These are phyloP conservation scores for Cercospora sp. DNA, from an alignment of 2,329 filamentous ascomycete genomes.

Conservation along the genomic window DNA sequence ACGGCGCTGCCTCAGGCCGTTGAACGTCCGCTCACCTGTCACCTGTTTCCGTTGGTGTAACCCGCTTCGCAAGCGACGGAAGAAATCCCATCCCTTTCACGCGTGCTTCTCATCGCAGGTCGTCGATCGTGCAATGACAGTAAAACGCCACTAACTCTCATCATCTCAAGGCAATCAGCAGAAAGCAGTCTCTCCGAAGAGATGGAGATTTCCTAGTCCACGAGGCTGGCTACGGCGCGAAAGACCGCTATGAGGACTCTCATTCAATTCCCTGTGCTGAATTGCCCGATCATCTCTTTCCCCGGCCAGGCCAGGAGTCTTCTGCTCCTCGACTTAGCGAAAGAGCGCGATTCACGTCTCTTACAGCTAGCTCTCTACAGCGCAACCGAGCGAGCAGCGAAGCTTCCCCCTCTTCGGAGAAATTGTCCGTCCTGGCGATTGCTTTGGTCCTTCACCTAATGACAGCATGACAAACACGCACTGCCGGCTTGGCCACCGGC, in stretches of 20 bases:
- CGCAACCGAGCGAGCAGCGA: neutral
- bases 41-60: neutral
- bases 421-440: neutral
- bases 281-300: neutral
- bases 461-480: neutral
- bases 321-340: neutral
- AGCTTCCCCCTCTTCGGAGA: neutral
- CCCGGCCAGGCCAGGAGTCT: neutral
- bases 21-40: neutral
- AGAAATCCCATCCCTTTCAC: neutral
- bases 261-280: neutral
- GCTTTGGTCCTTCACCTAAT: neutral
- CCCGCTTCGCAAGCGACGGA: slow-evolving; percentile 6
- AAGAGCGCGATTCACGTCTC: neutral
- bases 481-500: slow-evolving; percentile 4
- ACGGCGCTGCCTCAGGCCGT: neutral
- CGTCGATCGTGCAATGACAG: neutral
- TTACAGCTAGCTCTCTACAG: neutral
- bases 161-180: neutral
- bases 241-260: neutral
- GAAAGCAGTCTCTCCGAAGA: neutral
- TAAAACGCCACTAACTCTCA: neutral
- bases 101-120: neutral
- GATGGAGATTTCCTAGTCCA: neutral
- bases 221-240: neutral